phyloP scores from a whole-genome alignment of 2,329 filamentous ascomycete species.

The Apiospora rasikravindrae region DNA sequence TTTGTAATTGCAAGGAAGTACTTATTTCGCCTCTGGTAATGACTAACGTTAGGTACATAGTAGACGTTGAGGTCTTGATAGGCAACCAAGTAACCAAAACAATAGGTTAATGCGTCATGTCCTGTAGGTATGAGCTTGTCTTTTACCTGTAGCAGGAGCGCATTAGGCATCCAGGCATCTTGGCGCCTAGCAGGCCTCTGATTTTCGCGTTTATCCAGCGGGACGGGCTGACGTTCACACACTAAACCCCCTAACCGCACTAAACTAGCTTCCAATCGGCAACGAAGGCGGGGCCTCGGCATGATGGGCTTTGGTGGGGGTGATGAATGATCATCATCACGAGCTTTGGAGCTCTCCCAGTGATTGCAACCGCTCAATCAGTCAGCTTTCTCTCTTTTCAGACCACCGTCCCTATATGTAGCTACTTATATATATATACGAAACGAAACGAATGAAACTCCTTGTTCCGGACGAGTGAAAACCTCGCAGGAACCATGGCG shows the following conservation, averaged over 20 bases:
- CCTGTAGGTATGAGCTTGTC: not conserved
- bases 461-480: not conserved
- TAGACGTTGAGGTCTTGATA: not conserved
- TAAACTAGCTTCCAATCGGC: not conserved
- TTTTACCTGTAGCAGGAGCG: not conserved
- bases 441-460: not conserved
- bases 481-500: slow-evolving; percentile 41
- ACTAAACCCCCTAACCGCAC: not conserved
- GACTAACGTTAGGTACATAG: not conserved
- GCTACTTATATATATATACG: slow-evolving; percentile 18
- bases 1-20: not conserved
- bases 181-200: not conserved
- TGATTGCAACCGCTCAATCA: not conserved
- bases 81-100: not conserved
- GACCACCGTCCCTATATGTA: slow-evolving; percentile 14
- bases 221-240: not conserved
- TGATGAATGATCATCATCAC: not conserved
- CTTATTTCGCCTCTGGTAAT: not conserved
- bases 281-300: slow-evolving; percentile 16
- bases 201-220: not conserved
- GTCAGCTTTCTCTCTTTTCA: not conserved
- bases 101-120: not conserved
- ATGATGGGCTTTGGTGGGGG: slow-evolving; percentile 2
- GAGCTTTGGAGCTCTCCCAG: slow-evolving; percentile 7
- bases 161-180: not conserved